Percentiles rank a stretch among this genome's conserved stretches.
These are phyloP conservation scores for Dictyostelium capitatum DNA, from an alignment of 78 protist species.

Conservation along the genomic window DNA sequence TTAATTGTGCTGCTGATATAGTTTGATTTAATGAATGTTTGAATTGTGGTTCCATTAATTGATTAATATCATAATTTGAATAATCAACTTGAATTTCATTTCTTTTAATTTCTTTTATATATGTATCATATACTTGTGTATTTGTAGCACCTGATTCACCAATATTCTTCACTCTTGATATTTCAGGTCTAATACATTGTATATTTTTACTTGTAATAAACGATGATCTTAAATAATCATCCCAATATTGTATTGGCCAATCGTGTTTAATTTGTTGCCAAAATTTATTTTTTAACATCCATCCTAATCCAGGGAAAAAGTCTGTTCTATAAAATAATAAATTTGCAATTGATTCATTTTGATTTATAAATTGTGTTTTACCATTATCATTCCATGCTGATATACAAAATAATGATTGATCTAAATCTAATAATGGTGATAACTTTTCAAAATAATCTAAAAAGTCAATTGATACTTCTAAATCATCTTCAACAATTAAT, in stretches of 20 bases:
- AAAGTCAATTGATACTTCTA: conserved; percentile 91
- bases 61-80: not conserved
- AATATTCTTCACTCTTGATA: conserved; percentile 88
- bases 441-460: conserved; percentile 85
- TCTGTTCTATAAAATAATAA: conserved; percentile 87
- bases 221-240: conserved; percentile 93
- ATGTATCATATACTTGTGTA: conserved; percentile 65
- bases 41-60: conserved; percentile 69
- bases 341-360: not conserved
- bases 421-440: conserved; percentile 76
- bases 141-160: conserved; percentile 87
- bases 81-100: conserved; percentile 4
- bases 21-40: not conserved
- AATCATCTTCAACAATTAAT: conserved; percentile 86
- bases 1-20: conserved; percentile 18
- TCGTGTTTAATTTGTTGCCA: conserved; percentile 85
- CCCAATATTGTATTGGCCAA: conserved; percentile 95
- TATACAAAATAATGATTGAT: conserved; percentile 83
- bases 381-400: conserved; percentile 96
- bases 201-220: conserved; percentile 15
- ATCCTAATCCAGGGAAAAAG: conserved; percentile 96
- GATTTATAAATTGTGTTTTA: not conserved
- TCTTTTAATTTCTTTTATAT: conserved; percentile 62
- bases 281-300: conserved; percentile 88
- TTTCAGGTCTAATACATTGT: conserved; percentile 91